These are phyloP conservation scores for Chaetomium globosum DNA, from an alignment of 2,329 filamentous ascomycete species.

Conservation along the genomic window DNA sequence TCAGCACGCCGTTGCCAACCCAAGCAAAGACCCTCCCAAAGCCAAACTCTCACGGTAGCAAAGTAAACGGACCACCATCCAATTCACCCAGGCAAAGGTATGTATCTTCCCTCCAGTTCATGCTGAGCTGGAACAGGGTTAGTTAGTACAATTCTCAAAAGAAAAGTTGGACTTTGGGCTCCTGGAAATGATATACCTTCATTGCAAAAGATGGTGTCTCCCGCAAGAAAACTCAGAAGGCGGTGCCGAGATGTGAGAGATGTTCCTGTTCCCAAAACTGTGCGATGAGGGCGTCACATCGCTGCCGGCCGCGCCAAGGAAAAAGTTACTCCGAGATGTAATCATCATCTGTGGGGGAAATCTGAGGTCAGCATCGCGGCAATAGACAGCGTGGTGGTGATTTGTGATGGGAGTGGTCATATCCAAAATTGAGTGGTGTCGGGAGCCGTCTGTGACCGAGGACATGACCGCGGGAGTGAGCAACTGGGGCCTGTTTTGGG, in stretches of 20 bases:
- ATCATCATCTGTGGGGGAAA: constrained; percentile 17
- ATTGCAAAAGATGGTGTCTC: constrained; percentile 11
- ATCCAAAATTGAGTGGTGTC: constrained; percentile 18
- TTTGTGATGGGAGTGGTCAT: constrained; percentile 1
- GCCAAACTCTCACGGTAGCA: constrained; percentile 1
- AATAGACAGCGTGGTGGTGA: constrained; percentile 7
- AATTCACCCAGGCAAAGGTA: neutral
- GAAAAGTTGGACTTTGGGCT: neutral
- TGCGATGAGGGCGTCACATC: neutral
- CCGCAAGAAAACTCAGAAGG: neutral
- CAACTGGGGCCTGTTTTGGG: neutral
- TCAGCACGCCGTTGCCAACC: neutral
- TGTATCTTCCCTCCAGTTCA: constrained; percentile 5
- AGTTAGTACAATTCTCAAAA: neutral
- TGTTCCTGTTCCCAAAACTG: neutral
- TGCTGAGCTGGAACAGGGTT: neutral
- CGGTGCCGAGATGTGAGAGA: neutral
- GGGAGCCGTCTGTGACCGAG: constrained; percentile 2
- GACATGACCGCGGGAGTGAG: neutral
- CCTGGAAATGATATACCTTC: neutral
- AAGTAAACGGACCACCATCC: constrained; percentile 5
- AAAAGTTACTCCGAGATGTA: constrained; percentile 23
- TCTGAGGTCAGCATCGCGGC: constrained; percentile 18
- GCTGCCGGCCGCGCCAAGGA: neutral
- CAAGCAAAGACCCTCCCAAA: constrained; percentile 3